phyloP scores from a whole-genome alignment of 768 basidiomycete species.

The Boletus rex-veris region DNA sequence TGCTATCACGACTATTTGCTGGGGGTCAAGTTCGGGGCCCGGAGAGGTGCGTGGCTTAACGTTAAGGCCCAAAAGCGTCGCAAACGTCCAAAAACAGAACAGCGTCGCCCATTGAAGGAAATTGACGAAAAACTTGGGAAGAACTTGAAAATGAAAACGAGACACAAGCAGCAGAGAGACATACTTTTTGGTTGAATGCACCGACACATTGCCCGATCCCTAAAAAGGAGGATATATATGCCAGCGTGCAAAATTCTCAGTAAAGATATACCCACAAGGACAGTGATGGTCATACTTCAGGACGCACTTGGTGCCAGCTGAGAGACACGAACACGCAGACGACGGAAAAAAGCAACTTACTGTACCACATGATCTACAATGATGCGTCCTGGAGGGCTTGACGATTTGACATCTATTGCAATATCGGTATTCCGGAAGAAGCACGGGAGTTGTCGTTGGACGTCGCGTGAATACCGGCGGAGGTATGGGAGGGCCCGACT shows the following conservation, averaged over 20 bases:
- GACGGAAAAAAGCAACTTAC: conserved; percentile 39
- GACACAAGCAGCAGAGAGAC: conserved; percentile 6
- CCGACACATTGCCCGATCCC: conserved; percentile 97
- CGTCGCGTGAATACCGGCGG: conserved; percentile 24
- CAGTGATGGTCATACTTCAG: conserved; percentile 88
- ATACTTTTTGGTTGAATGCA: conserved; percentile 84
- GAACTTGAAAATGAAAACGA: neutral
- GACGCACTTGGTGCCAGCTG: conserved; percentile 53
- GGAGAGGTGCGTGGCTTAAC: conserved; percentile 30
- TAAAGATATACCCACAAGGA: conserved; percentile 55
- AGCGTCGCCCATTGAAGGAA: conserved; percentile 64
- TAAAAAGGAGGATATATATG: conserved; percentile 18
- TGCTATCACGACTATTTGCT: conserved; percentile 68
- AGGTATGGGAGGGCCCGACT: conserved; percentile 4
- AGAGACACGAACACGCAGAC: neutral
- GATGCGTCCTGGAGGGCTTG: conserved; percentile 75
- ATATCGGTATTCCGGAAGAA: conserved; percentile 64
- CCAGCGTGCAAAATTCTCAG: neutral
- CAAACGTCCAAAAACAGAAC: conserved; percentile 61
- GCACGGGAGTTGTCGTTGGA: conserved; percentile 42
- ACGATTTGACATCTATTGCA: conserved; percentile 60
- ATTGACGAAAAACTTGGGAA: conserved; percentile 72
- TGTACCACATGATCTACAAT: conserved; percentile 80
- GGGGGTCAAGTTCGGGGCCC: conserved; percentile 48
- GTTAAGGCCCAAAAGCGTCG: conserved; percentile 54